Evolutionary conservation across 2,329 filamentous ascomycete genomes (phyloP), one percentile per base, ranked within the genome.

Genomic region (Aspergillus tanneri): DNA sequence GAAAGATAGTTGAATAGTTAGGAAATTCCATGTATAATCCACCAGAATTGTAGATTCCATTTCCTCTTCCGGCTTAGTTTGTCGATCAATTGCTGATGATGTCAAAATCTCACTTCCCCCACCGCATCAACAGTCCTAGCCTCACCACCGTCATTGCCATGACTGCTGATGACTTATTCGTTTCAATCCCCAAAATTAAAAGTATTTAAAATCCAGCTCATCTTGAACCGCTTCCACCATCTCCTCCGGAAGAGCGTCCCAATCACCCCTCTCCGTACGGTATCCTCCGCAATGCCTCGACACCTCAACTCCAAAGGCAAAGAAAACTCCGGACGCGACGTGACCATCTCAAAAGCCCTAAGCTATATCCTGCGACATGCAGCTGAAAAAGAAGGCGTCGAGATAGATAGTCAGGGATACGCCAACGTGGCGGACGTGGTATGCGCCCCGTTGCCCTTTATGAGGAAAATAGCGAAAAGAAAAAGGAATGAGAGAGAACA

Each of bases 341-440:
- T 72, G 4, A 58, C 61, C n/a, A 58, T 73, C 23, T 73, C 70
- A 42, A 73, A 72, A 53, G 67, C 69, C 7, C 53, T 73, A 36
- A 72, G 69, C 37, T 58, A 63, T 25, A 66, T 86, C 1, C 72
- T 86, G 23, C 77, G 84, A 21, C 84, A 87, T 65, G 80, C 79
- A 2, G 84, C 83, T 0, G 73, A 76, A 50, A 74, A 77, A 46
- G 83, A 86, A 66, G 78, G 79, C 1, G 66, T 87, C 46, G 74
- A 73, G 55, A 72, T 86, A 53, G 77, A 79, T 47, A 69, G 71
- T 16, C 78, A 80, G 27, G 84, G 84, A 11, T 87, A 82, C 63
- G 77, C 81, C 19, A 80, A 77, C 57, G 77, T 85, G 23, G 68
- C 72, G 23, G 81, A 84, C 53, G 73, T 84, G 56, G 79, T 83